Evolutionary conservation across 331 rosid species (phyloP).

Genomic region (Quercus phellos): DNA sequence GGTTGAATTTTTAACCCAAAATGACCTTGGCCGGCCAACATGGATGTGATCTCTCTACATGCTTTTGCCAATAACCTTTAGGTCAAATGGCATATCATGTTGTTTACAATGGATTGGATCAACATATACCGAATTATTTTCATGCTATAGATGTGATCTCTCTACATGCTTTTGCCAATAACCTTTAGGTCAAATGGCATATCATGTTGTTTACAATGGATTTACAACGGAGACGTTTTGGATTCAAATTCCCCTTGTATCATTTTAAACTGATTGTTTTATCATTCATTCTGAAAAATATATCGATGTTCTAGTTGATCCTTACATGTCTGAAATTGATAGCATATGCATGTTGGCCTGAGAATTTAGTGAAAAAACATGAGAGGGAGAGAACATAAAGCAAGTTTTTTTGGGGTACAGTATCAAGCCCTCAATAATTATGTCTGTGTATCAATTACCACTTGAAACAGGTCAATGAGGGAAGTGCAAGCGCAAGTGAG

Average conservation of each 20-base stretch:
- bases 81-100: too few relatives aligned
- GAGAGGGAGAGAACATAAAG: too few relatives aligned
- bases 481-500: slow-evolving; percentile 98
- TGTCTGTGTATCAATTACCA: not conserved
- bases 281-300: not conserved
- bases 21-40: not conserved
- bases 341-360: not conserved
- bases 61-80: not conserved
- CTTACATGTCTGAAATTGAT: not conserved
- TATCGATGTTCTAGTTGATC: not conserved
- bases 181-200: too few relatives aligned
- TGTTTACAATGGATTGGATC: not conserved
- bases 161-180: not conserved
- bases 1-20: not conserved
- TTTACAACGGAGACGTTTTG: too few relatives aligned
- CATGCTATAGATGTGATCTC: not conserved
- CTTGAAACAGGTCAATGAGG: slow-evolving; percentile 77
- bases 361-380: not conserved
- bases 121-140: not conserved
- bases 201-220: too few relatives aligned
- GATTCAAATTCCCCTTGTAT: not conserved
- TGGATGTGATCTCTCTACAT: not conserved
- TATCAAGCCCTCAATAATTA: not conserved
- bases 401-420: not conserved
- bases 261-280: not conserved